Evolutionary conservation across 176 grass and related monocot species (phyloP), one percentile per base, ranked within the genome.

Genomic region (Cenchrus americanus): DNA sequence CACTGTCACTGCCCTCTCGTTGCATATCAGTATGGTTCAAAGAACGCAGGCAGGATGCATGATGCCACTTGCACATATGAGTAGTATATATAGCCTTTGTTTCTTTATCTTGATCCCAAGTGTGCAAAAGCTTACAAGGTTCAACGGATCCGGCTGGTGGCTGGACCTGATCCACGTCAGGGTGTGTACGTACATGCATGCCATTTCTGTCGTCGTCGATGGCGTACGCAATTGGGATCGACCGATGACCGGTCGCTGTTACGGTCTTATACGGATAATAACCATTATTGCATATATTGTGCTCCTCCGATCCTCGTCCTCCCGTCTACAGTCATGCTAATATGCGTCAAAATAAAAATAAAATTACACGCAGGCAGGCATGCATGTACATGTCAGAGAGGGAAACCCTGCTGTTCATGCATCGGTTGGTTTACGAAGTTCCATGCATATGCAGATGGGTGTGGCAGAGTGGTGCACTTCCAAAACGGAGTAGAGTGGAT

Each of bases 81-180:
- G 43, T 44, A 44, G 14, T n/a, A n/a, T 6, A n/a, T n/a, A n/a
- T n/a, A n/a, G 55, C 19, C 55, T 58, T 17, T 23, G 14, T 19
- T 30, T 50, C 1, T 21, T 41, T 14, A 21, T 80, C 48, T 62
- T 72, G 72, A 63, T 74, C 43, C 4, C 1, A 73, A 73, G 58
- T 14, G 40, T 32, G 37, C 58, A 48, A 44, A 44, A 14, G 14
- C 19, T 63, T 34, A 1, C 77, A 14, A 48, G 69, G 40, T 87
- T 58, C 69, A 87, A 87, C 18, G 77, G 40, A 60, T 49, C 61
- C 59, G 77, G 10, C 37, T 48, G 18, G 8, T 75, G 77, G 60
- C 4, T 32, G 46, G 10, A 8, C 59, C 14, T 10, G 8, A 30
- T 37, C 60, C 40, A 67, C 69, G 77, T 66, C 58, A n/a, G 17